These are phyloP conservation scores for Cutaneotrichosporon sp. DNA, from an alignment of 1,284 basidiomycete genomes.

Conservation along the genomic window DNA sequence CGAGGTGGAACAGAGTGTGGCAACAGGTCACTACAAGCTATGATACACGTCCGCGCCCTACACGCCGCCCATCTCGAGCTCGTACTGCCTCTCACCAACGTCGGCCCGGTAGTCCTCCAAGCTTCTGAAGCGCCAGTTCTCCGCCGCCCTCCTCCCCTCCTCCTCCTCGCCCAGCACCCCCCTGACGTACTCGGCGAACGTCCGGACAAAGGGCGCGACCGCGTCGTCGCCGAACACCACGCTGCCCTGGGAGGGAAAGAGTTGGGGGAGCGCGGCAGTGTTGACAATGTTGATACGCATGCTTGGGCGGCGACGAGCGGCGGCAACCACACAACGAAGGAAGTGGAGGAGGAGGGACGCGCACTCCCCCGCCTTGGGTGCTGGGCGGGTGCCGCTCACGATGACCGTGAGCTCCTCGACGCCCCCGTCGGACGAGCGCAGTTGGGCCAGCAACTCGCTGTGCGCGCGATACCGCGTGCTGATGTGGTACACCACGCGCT, in stretches of 20 bases:
- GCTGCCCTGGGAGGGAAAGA: conserved; percentile 1
- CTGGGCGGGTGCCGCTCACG: not conserved
- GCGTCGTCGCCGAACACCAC: conserved; percentile 1
- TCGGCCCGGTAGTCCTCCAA: not conserved
- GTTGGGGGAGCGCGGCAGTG: not conserved
- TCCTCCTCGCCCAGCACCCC: not conserved
- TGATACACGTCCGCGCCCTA: not conserved
- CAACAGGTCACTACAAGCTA: conserved; percentile 1
- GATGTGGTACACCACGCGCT: conserved; percentile 1
- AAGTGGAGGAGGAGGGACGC: not conserved
- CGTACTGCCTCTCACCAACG: not conserved
- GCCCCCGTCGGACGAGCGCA: not conserved
- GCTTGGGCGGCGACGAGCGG: not conserved
- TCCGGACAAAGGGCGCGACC: not conserved
- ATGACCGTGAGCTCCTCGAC: conserved; percentile 1
- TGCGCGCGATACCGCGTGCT: conserved; percentile 5
- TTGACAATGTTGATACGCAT: not conserved
- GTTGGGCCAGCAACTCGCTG: not conserved
- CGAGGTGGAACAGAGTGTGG: not conserved
- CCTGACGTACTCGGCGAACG: not conserved
- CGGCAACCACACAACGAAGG: conserved; percentile 3
- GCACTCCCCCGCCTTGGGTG: not conserved
- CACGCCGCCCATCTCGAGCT: not conserved
- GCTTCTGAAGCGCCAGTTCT: not conserved
- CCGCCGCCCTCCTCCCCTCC: not conserved